Percentiles rank a stretch among this genome's conserved stretches.
Evolutionary conservation across 257 asterid species (phyloP).

Genomic region (Handroanthus guayacan): DNA sequence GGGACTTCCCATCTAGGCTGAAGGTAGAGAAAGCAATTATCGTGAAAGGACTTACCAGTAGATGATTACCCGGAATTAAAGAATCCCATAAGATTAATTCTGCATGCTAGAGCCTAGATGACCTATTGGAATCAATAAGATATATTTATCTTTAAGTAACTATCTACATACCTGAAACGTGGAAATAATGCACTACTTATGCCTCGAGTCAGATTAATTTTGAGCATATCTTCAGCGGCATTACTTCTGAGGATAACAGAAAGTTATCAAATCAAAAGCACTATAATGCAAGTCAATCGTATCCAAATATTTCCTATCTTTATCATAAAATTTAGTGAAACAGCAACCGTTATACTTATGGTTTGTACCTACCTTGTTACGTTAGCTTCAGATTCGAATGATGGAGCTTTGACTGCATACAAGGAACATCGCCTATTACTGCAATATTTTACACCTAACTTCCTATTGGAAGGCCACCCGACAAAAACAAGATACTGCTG

Average conservation of each 20-base stretch:
- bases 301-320: neutral
- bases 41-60: neutral
- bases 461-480: conserved; percentile 78
- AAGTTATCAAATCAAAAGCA: conserved; percentile 26
- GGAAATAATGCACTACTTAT: conserved; percentile 71
- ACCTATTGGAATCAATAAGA: neutral
- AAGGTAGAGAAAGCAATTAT: conserved; percentile 20
- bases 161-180: conserved; percentile 59
- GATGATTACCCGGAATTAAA: neutral
- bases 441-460: conserved; percentile 72
- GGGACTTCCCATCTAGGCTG: conserved; percentile 72
- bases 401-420: conserved; percentile 64
- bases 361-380: conserved; percentile 37
- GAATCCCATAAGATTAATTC: neutral
- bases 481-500: conserved; percentile 61
- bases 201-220: conserved; percentile 50
- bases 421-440: conserved; percentile 68
- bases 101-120: neutral
- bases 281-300: conserved; percentile 12
- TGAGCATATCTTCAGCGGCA: conserved; percentile 43
- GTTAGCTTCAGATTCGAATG: conserved; percentile 43
- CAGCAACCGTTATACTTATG: conserved; percentile 16
- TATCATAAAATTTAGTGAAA: neutral
- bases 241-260: conserved; percentile 39
- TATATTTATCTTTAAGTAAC: neutral